A percentile compares a stretch with the other conserved stretches of the same genome.
Evolutionary conservation across 768 basidiomycete genomes (phyloP).

Genomic region (Boletus huronensis): DNA sequence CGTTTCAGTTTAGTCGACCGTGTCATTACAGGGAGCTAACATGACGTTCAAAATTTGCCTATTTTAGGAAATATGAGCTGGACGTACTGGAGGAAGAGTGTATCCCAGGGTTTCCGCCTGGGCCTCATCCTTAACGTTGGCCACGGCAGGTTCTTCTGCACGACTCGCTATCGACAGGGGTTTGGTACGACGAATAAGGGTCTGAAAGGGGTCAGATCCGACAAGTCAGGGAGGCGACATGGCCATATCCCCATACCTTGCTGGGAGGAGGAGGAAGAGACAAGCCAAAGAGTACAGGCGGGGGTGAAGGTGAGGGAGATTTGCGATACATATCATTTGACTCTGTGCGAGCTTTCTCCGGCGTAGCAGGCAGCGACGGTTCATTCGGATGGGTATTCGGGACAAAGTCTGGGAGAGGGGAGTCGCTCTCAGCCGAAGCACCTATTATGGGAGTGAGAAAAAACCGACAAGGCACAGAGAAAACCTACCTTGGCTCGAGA

Average conservation of each 20-base stretch:
- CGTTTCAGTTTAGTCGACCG: conserved; percentile 52
- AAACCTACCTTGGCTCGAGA: conserved; percentile 20
- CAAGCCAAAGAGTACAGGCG: conserved; percentile 18
- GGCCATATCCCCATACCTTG: conserved; percentile 16
- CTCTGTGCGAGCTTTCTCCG: conserved; percentile 14
- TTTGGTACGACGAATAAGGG: conserved; percentile 22
- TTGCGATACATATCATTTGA: conserved; percentile 4
- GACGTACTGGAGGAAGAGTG: conserved; percentile 26
- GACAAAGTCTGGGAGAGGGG: conserved; percentile 46
- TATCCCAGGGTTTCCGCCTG: conserved; percentile 11
- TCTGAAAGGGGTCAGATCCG: conserved; percentile 10
- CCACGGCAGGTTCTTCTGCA: conserved; percentile 1
- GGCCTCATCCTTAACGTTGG: conserved; percentile 9
- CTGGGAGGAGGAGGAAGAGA: conserved; percentile 24
- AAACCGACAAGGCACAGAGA: not conserved
- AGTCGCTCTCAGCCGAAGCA: conserved; percentile 17
- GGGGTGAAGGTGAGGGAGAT: conserved; percentile 18
- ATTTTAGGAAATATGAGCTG: not conserved
- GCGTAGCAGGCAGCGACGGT: conserved; percentile 35
- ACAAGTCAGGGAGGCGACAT: not conserved
- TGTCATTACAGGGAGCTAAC: conserved; percentile 40
- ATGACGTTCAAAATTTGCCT: not conserved
- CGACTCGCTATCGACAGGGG: conserved; percentile 13
- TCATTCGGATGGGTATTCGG: conserved; percentile 55
- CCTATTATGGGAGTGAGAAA: conserved; percentile 2